phyloP scores from a whole-genome alignment of 495 filamentous ascomycete genomes.

The Penicillium salamii region DNA sequence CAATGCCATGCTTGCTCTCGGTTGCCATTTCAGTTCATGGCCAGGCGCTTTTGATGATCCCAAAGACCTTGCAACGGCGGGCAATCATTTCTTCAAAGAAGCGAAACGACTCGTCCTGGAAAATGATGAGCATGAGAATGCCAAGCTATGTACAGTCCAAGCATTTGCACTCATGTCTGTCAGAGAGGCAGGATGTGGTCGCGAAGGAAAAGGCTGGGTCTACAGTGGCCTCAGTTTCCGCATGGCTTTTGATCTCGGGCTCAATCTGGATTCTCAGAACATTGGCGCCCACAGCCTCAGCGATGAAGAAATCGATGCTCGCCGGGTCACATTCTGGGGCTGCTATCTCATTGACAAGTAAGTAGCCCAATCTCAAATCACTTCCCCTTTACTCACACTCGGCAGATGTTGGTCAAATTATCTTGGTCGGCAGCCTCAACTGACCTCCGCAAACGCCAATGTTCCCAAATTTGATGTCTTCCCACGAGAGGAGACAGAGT shows the following conservation, averaged over 20 bases:
- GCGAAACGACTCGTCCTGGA: slow-evolving; percentile 86
- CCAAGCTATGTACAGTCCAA: slow-evolving; percentile 89
- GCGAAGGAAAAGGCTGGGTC: slow-evolving; percentile 95
- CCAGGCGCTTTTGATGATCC: slow-evolving; percentile 65
- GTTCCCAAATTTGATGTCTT: slow-evolving; percentile 90
- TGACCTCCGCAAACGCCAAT: slow-evolving; percentile 72
- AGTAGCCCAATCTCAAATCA: slow-evolving; percentile 8
- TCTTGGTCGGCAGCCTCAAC: slow-evolving; percentile 85
- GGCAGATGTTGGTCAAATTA: slow-evolving; percentile 94
- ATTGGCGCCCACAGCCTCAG: slow-evolving; percentile 59
- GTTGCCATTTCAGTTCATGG: slow-evolving; percentile 90
- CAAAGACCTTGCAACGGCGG: slow-evolving; percentile 77
- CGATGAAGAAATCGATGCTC: slow-evolving; percentile 83
- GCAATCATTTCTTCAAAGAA: slow-evolving; percentile 95
- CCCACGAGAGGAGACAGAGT: slow-evolving; percentile 78
- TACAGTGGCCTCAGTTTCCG: slow-evolving; percentile 98
- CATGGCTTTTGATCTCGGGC: slow-evolving; percentile 93
- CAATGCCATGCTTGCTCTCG: slow-evolving; percentile 93
- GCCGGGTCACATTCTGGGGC: slow-evolving; percentile 96
- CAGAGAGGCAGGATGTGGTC: slow-evolving; percentile 89
- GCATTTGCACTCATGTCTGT: slow-evolving; percentile 95
- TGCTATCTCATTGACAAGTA: slow-evolving; percentile 96
- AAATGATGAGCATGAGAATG: slow-evolving; percentile 90
- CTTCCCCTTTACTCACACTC: slow-evolving; percentile 12
- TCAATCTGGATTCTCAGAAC: slow-evolving; percentile 79